Base-by-base conservation (phyloP, 2,329 filamentous ascomycete species). In the Ophiostoma montium region DNA sequence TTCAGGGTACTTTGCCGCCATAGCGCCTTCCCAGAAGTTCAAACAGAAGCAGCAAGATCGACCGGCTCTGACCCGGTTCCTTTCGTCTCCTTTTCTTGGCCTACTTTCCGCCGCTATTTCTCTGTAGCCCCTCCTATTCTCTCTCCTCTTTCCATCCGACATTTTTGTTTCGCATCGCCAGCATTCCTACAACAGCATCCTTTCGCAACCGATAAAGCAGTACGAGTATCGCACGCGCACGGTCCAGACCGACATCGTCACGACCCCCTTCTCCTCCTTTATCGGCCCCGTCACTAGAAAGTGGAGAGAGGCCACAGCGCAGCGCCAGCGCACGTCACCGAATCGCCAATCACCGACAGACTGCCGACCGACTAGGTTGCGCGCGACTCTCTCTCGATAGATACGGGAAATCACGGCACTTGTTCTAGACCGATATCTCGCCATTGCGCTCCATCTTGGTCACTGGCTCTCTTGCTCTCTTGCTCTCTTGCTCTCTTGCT, bases 261-360 rank as follows among this genome's bases (percentile, higher is more conserved):
- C 39, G 9, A 11, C 19, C 16, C 13, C 16, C 30, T 41, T 9
- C 11, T 30, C 16, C 47, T n/a, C 16, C 35, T 44, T 11, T 39
- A 31, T 35, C 41, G 15, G 33, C 42, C 21, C 32, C 42, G 16
- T 21, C 21, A 27, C 15, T 42, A 38, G 1, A 36, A 23, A 35
- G 47, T 49, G 47, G 47, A 49, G 47, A 27, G 23, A 49, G 41
- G 35, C 41, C 46, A 48, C 47, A 38, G 33, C 47, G 11, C 39
- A 39, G 38, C 33, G 41, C 47, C 41, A 49, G 30, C 48, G 42
- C 48, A 50, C 48, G 48, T 50, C 48, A 50, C 42, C 42, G 31
- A 43, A 31, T 50, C 48, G 43, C 48, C 48, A 45, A 45, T 46
- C 43, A 35, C 30, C 31, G 31, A 45, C 31, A 32, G 30, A 45